Conservation (phyloP, 768 basidiomycete genomes). For the Rhodotorula kratochvilovae region DNA sequence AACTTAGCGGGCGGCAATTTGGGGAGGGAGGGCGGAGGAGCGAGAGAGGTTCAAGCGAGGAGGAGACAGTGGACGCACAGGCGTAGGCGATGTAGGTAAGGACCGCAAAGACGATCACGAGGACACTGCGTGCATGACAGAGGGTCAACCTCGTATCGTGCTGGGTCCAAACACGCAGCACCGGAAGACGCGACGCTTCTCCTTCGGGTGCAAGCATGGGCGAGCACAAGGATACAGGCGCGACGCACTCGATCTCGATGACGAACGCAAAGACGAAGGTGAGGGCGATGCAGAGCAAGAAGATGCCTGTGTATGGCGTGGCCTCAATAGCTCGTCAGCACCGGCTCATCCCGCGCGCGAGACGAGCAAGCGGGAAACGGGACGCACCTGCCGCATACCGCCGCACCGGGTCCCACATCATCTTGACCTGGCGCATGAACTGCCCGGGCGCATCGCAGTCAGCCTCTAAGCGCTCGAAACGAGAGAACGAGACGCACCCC, state of each 20-base stretch:
- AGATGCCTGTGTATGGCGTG: background rate
- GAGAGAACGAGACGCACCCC: slow-evolving; percentile 14
- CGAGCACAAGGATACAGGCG: too few species aligned
- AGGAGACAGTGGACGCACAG: background rate
- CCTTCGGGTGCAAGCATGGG: too few species aligned
- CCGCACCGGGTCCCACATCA: slow-evolving; percentile 38
- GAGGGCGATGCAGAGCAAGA: slow-evolving; percentile 16
- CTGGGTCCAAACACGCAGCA: too few species aligned
- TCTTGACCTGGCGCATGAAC: slow-evolving; percentile 32
- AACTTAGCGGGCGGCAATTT: background rate
- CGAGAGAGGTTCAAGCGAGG: too few species aligned
- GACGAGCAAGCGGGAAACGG: background rate
- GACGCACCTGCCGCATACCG: slow-evolving; percentile 22
- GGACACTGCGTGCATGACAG: slow-evolving; percentile 17
- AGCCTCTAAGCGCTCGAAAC: too few species aligned
- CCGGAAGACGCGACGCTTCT: too few species aligned
- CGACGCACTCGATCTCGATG: slow-evolving; percentile 21
- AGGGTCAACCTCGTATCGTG: too few species aligned
- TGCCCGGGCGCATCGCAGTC: background rate
- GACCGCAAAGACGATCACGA: slow-evolving; percentile 34
- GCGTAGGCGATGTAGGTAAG: slow-evolving; percentile 24
- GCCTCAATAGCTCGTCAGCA: fast-evolving
- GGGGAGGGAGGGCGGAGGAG: background rate
- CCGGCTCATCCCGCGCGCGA: too few species aligned
- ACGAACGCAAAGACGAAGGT: slow-evolving; percentile 35